Conservation (phyloP, 2,329 filamentous ascomycete genomes). For the Pseudocercospora vitis region DNA sequence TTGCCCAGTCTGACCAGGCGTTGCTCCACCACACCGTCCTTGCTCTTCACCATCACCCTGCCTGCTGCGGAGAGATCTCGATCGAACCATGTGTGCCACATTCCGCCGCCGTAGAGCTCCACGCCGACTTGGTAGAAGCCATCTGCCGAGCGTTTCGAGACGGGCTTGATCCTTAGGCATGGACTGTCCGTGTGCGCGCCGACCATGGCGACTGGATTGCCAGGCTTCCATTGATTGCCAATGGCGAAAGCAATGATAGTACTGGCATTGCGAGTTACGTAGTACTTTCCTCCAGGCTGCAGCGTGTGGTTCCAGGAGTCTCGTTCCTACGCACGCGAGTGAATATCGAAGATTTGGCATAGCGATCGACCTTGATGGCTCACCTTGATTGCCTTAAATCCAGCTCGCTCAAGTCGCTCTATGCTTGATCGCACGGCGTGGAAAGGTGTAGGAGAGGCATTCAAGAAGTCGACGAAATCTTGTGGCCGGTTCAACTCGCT, state of each 20-base stretch:
- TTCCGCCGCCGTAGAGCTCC: constrained; percentile 92
- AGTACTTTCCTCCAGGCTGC: constrained; percentile 89
- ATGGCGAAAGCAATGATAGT: constrained; percentile 92
- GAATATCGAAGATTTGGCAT: no score
- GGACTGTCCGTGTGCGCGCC: constrained; percentile 96
- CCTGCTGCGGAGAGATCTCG: constrained; percentile 89
- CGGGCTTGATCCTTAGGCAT: constrained; percentile 86
- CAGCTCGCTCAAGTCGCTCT: constrained; percentile 73
- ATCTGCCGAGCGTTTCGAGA: constrained; percentile 81
- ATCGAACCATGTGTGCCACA: constrained; percentile 99
- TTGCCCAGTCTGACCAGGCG: constrained; percentile 87
- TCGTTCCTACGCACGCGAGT: no score
- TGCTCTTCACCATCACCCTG: constrained; percentile 72
- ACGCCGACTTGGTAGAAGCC: constrained; percentile 94
- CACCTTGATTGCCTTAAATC: constrained; percentile 71
- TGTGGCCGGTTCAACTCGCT: constrained; percentile 55
- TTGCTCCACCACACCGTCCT: constrained; percentile 72
- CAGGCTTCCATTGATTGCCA: constrained; percentile 85
- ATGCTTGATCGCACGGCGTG: constrained; percentile 84
- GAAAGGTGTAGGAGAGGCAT: constrained; percentile 88
- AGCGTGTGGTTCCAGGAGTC: constrained; percentile 82
- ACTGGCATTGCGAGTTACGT: constrained; percentile 88
- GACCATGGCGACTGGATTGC: constrained; percentile 87
- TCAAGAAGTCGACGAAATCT: constrained; percentile 91
- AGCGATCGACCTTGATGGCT: neutral